Base-by-base conservation (phyloP, 768 basidiomycete species). In the Floccularia luteovirens region DNA sequence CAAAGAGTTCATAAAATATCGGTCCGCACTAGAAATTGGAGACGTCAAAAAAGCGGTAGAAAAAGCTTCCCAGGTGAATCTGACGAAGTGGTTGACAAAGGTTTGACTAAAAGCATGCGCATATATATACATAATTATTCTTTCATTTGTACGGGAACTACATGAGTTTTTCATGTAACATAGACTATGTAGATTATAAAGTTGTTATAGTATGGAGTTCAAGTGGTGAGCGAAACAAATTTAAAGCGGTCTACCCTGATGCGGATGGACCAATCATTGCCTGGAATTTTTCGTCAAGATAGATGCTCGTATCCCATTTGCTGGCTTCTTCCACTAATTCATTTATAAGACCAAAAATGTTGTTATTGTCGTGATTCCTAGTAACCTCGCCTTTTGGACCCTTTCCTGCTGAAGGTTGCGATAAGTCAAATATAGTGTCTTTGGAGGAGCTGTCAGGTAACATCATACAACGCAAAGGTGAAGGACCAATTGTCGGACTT, bases 61-160 rank as follows among this genome's bases (percentile, higher is more conserved):
- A 33, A 73, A 61, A 49, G 67, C 68, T 32, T 79, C 80, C 2
- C 82, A 87, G 49, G 74, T 77, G 8, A 82, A 72, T 48, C 59
- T 91, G 40, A 85, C 75, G 54, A 86, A 84, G 54, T 90, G 89
- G 89, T 63, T 89, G 39, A 75, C 60, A 36, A 85, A 79, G 46
- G 72, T 73, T 1, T 64, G 65, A 62, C 43, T 14, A 31, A 31
- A n/a, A n/a, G n/a, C n/a, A n/a, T n/a, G n/a, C n/a, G n/a, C n/a
- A n/a, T 44, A 41, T n/a, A 24, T 31, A 28, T 31, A 19, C 12
- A 31, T 36, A 1, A 19, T 19, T 13, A 17, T 32, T 14, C 12
- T 19, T 43, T 19, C 36, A 24, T 21, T 24, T 42, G 28, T 37
- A 45, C n/a, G n/a, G n/a, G n/a, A n/a, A n/a, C n/a, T n/a, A n/a